Evolutionary conservation across 192 early-diverging fungal species (phyloP), one percentile per base, ranked within the genome.

Genomic region (Diversispora epigaea): DNA sequence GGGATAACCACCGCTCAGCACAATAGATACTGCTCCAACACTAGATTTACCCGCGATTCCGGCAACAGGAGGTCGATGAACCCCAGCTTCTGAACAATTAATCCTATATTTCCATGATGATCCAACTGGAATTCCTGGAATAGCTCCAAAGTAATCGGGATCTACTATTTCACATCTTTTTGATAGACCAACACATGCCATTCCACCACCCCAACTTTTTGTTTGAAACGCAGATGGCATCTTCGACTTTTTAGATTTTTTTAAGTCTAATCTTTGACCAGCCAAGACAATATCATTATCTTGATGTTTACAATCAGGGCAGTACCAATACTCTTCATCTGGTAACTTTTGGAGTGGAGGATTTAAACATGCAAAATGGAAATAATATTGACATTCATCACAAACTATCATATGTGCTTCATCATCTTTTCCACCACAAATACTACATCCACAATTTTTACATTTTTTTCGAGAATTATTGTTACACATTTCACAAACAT

Each of bases 41-140:
- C 66, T 68, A 3, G 86, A 76, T 6, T 77, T 63, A 0, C 91
- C 91, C 41, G 85, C 79, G 50, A 93, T 91, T 6, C 90, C 89
- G 5, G 75, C 80, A 14, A 93, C 88, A 1, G 84, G 83, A 49
- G 91, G 89, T 11, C 91, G 84, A 80, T 61, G 89, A 7, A 90
- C 81, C 1, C 85, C 89, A 32, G 85, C 80, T 12, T 82, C 87
- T 40, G 80, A 81, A 17, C 81, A 78, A 25, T 84, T 72, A 22
- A 86, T 76, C 10, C 89, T 78, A 68, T 78, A 86, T 68, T 49
- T 50, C 89, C 89, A 90, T 21, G 78, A 75, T 63, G 83, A 86
- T 0, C 89, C 89, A 63, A 87, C 85, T 32, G 81, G 79, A 25
- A 90, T 79, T 56, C 89, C 89, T 2, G 89, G 89, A 58, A 90